Conservation (phyloP, 495 filamentous ascomycete genomes). For the Neurospora sp. region DNA sequence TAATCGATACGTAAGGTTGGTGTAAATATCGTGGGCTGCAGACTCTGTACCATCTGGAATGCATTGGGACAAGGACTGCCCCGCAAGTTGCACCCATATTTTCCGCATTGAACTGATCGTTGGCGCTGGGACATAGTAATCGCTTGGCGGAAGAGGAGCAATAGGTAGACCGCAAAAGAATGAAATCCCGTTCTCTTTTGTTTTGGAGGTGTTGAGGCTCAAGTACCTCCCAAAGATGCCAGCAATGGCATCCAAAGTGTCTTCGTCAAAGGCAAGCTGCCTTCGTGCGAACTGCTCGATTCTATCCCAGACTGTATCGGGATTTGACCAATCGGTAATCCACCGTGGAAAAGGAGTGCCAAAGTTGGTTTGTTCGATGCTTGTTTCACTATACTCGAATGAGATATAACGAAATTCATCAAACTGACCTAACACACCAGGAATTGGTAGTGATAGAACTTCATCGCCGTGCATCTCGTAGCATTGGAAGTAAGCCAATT, state of each 20-base stretch:
- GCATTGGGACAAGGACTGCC: too few species aligned
- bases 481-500: constrained; percentile 30
- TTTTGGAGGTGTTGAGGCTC: background rate
- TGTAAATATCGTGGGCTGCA: background rate
- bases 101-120: too few species aligned
- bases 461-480: constrained; percentile 15
- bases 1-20: background rate
- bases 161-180: constrained; percentile 1
- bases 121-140: too few species aligned
- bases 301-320: background rate
- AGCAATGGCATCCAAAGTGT: background rate
- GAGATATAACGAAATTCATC: background rate
- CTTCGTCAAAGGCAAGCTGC: background rate
- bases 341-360: background rate
- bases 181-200: background rate
- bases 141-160: background rate
- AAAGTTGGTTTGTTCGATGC: background rate
- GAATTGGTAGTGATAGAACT: background rate
- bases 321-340: background rate
- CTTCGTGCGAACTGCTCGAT: background rate
- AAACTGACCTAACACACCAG: background rate
- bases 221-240: background rate
- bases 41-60: background rate
- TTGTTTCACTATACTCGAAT: background rate
- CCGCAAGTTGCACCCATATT: too few species aligned